Percentiles rank a stretch among this genome's conserved stretches.
phyloP scores from a whole-genome alignment of 2,329 filamentous ascomycete genomes.

The Dothiorella sarmentorum region DNA sequence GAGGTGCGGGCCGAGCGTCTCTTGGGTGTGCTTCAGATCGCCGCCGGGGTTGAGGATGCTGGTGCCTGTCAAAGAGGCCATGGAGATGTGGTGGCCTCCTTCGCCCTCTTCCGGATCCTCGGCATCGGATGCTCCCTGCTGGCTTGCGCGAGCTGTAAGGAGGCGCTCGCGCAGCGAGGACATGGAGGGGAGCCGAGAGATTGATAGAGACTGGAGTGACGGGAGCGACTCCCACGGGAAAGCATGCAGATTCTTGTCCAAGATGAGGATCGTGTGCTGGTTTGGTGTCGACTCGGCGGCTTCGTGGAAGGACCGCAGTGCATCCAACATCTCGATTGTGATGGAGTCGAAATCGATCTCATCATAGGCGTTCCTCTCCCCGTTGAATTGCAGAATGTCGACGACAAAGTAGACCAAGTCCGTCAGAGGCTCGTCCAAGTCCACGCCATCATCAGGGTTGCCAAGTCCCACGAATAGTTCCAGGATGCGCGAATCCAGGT shows the following conservation, averaged over 20 bases:
- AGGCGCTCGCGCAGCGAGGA: constrained; percentile 76
- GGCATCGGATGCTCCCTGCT: background rate
- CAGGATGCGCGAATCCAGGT: constrained; percentile 65
- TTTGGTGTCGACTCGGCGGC: constrained; percentile 29
- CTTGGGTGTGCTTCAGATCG: constrained; percentile 77
- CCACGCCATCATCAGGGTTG: constrained; percentile 62
- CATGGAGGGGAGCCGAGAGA: constrained; percentile 85
- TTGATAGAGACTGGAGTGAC: constrained; percentile 72
- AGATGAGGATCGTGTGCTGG: constrained; percentile 77
- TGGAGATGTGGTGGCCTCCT: constrained; percentile 47
- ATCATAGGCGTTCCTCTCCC: constrained; percentile 93
- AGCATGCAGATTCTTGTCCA: constrained; percentile 85
- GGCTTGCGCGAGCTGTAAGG: constrained; percentile 46
- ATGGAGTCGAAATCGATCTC: constrained; percentile 95
- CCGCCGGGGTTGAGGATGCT: constrained; percentile 88
- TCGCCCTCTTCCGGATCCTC: constrained; percentile 12
- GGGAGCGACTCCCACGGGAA: constrained; percentile 97
- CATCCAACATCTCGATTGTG: constrained; percentile 82
- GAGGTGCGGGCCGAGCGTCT: constrained; percentile 67
- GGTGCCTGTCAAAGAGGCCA: constrained; percentile 49
- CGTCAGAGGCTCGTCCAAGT: constrained; percentile 84
- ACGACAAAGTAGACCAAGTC: constrained; percentile 95
- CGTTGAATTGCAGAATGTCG: constrained; percentile 93
- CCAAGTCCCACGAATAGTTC: constrained; percentile 87
- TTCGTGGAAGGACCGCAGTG: constrained; percentile 73